Evolutionary conservation across 2,329 filamentous ascomycete genomes (phyloP).

Genomic region (Phialocephala subalpina): DNA sequence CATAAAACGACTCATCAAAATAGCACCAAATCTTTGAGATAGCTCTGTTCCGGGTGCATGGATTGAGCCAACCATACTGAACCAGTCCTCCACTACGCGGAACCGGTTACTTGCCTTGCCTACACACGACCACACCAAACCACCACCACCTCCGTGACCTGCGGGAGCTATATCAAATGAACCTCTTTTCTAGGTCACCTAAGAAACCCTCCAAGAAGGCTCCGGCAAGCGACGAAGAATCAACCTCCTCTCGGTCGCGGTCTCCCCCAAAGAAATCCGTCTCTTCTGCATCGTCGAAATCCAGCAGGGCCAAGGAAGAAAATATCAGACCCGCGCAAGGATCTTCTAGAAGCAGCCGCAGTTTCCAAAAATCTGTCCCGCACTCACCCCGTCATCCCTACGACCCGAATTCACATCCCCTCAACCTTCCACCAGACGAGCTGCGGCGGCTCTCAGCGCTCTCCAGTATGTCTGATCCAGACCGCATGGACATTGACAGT

Average conservation of each 20-base stretch:
- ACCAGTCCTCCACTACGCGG: constrained; percentile 23
- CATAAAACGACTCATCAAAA: constrained; percentile 10
- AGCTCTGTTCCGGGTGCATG: constrained; percentile 22
- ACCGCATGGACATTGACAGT: constrained; percentile 80
- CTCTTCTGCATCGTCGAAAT: constrained; percentile 30
- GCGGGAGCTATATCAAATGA: constrained; percentile 40
- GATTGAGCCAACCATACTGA: constrained; percentile 28
- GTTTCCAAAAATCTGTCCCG: constrained; percentile 36
- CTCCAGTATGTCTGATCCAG: constrained; percentile 61
- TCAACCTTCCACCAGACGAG: constrained; percentile 91
- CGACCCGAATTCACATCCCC: constrained; percentile 80
- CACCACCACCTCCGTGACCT: constrained; percentile 4
- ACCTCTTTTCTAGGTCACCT: constrained; percentile 46
- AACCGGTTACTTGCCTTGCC: constrained; percentile 21
- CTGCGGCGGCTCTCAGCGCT: constrained; percentile 77
- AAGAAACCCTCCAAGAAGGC: constrained; percentile 44
- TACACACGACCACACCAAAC: constrained; percentile 16
- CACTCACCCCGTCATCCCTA: constrained; percentile 50
- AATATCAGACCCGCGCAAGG: constrained; percentile 39
- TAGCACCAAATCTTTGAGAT: constrained; percentile 6
- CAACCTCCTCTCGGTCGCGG: constrained; percentile 35
- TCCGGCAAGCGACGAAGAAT: constrained; percentile 38
- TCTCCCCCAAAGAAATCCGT: constrained; percentile 43
- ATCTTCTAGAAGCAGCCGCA: constrained; percentile 41
- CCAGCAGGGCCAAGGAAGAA: constrained; percentile 40